Percentiles rank a stretch among this genome's conserved stretches.
These are phyloP conservation scores for Fibroporia radiculosa DNA, from an alignment of 768 basidiomycete genomes.

Conservation along the genomic window DNA sequence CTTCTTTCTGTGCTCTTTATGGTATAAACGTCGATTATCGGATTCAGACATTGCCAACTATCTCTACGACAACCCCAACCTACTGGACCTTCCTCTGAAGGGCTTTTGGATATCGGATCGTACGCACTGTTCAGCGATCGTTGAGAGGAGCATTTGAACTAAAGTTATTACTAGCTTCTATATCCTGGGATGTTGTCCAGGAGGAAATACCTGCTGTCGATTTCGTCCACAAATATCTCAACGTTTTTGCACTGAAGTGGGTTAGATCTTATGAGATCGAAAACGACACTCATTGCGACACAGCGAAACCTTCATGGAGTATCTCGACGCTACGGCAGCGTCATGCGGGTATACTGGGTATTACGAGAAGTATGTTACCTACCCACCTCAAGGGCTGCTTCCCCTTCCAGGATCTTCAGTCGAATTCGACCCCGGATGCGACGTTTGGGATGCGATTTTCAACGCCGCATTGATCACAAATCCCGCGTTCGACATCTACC, in stretches of 20 bases:
- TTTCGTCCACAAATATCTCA: slow-evolving; percentile 66
- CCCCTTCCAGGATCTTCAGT: slow-evolving; percentile 60
- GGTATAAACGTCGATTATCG: too few species aligned
- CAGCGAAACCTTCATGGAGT: slow-evolving; percentile 54
- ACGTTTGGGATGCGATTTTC: slow-evolving; percentile 62
- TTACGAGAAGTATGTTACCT: slow-evolving; percentile 52
- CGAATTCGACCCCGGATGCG: slow-evolving; percentile 42
- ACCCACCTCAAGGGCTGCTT: slow-evolving; percentile 51
- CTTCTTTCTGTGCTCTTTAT: too few species aligned
- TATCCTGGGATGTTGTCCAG: slow-evolving; percentile 57
- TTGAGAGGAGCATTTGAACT: background rate
- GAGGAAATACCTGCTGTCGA: slow-evolving; percentile 63
- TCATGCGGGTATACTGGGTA: slow-evolving; percentile 62
- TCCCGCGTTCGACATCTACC: slow-evolving; percentile 72
- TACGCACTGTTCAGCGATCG: slow-evolving; percentile 25
- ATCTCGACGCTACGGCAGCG: slow-evolving; percentile 45
- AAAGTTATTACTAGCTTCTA: background rate
- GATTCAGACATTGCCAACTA: slow-evolving; percentile 68
- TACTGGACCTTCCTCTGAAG: slow-evolving; percentile 49
- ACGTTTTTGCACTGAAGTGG: slow-evolving; percentile 69
- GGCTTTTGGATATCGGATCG: slow-evolving; percentile 73
- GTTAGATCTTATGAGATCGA: slow-evolving; percentile 12
- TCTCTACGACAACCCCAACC: slow-evolving; percentile 51
- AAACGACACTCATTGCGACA: background rate
- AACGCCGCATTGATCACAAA: slow-evolving; percentile 54